These are phyloP conservation scores for Neoboletus subvelutipes DNA, from an alignment of 768 basidiomycete genomes.

Conservation along the genomic window DNA sequence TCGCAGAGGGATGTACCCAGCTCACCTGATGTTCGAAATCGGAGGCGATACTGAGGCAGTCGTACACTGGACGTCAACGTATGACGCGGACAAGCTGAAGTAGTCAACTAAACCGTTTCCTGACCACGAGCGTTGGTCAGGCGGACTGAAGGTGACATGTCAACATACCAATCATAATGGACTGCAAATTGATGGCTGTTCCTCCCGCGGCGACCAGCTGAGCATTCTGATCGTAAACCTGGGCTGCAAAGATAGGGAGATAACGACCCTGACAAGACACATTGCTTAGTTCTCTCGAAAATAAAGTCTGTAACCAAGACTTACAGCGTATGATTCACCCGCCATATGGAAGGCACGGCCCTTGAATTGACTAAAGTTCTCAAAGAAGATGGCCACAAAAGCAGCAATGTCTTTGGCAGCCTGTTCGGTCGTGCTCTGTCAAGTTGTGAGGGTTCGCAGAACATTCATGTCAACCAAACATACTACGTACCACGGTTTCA, in stretches of 20 bases:
- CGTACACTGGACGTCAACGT: constrained; percentile 54
- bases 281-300: neutral
- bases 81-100: constrained; percentile 37
- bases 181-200: constrained; percentile 46
- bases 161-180: constrained; percentile 43
- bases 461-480: constrained; percentile 2
- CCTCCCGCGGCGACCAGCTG: constrained; percentile 40
- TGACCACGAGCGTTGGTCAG: constrained; percentile 2
- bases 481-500: constrained; percentile 33
- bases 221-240: constrained; percentile 45
- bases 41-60: constrained; percentile 42
- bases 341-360: constrained; percentile 59
- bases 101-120: constrained; percentile 44
- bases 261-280: constrained; percentile 41
- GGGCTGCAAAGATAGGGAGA: constrained; percentile 45
- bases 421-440: constrained; percentile 56
- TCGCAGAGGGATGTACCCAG: neutral
- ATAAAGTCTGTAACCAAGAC: neutral
- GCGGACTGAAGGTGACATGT: neutral
- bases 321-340: constrained; percentile 53
- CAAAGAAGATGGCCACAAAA: constrained; percentile 70
- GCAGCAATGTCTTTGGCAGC: constrained; percentile 65
- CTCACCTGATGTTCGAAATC: constrained; percentile 12
- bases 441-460: neutral
- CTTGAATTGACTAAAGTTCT: constrained; percentile 65